These are phyloP conservation scores for Ophioceras dolichostomum DNA, from an alignment of 2,329 filamentous ascomycete genomes.

Conservation along the genomic window DNA sequence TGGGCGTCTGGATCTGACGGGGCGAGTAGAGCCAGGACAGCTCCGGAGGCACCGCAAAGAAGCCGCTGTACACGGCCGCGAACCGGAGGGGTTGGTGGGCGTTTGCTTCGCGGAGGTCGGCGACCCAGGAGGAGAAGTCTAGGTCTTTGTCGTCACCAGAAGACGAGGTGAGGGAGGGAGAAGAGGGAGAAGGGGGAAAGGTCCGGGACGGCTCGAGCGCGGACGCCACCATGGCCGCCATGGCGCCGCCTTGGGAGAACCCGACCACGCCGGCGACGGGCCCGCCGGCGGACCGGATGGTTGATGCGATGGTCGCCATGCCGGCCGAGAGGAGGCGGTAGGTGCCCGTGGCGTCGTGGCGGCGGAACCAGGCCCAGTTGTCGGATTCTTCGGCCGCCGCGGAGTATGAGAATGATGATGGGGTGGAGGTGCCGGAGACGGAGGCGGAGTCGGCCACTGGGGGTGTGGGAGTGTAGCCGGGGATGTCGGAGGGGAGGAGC, in stretches of 20 bases:
- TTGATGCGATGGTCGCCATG: constrained; percentile 46
- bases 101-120: constrained; percentile 36
- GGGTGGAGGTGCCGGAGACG: constrained; percentile 20
- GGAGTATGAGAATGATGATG: no score
- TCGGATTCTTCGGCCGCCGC: constrained; percentile 15
- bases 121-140: constrained; percentile 27
- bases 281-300: constrained; percentile 49
- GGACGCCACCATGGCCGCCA: constrained; percentile 59
- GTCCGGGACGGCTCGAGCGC: constrained; percentile 46
- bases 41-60: constrained; percentile 47
- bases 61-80: constrained; percentile 66
- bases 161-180: constrained; percentile 19
- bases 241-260: constrained; percentile 69
- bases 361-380: constrained; percentile 70
- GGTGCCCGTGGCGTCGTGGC: constrained; percentile 47
- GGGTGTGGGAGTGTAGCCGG: constrained; percentile 39
- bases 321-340: constrained; percentile 64
- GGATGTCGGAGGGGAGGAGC: constrained; percentile 54
- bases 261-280: constrained; percentile 70
- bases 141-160: no score
- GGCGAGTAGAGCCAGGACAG: constrained; percentile 66
- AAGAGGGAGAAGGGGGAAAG: no score
- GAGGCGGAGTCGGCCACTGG: constrained; percentile 9
- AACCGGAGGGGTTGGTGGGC: constrained; percentile 44
- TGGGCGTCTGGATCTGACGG: constrained; percentile 60